Evolutionary conservation across 2,329 filamentous ascomycete species (phyloP), one percentile per base, ranked within the genome.

Genomic region (Paracorniculantispora psalliotae): DNA sequence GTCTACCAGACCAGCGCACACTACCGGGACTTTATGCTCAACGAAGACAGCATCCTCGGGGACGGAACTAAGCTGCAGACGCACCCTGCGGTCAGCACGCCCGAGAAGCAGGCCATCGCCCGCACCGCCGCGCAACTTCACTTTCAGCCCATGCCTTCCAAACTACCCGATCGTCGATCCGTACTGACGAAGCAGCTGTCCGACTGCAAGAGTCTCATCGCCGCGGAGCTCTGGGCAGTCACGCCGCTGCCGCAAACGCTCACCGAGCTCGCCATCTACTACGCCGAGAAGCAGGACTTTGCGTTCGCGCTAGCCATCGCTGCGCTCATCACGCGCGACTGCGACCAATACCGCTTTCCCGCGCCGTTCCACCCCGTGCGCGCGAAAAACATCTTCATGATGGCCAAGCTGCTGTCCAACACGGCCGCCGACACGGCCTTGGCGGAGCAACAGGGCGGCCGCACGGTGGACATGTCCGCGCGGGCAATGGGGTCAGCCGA

Each of bases 371-470:
- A 79, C 49, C 75, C 76, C 0, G 72, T 74, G 26, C 73, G 84
- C 25, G 71, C 83, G 28, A 82, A 81, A 65, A 76, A 77, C 12
- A 66, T 84, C 12, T 72, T 83, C 55, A 73, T 78, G 48, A 70
- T 85, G 17, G 78, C 78, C 47, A 81, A 81, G 61, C 70, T 84
- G 2, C 68, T 86, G 6, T 75, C 77, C 61, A 76, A 81, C 60
- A 80, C 79, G 0, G 77, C 78, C 0, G 73, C 78, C 7, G 69
- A 72, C 13, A 73, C 72, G 3, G 68, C 67, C 21, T 69, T 63
- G 35, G 63, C 71, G 9, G 63, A 59, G 37, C 65, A 61, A 37
- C 63, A 63, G 2, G 62, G 67, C 23, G 67, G 71, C 47, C 63
- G 65, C 17, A 65, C 65, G 46, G 61, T 71, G 2, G 61, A 52